These are phyloP conservation scores for Colletotrichum cuscutae DNA, from an alignment of 2,329 filamentous ascomycete genomes.

Conservation along the genomic window DNA sequence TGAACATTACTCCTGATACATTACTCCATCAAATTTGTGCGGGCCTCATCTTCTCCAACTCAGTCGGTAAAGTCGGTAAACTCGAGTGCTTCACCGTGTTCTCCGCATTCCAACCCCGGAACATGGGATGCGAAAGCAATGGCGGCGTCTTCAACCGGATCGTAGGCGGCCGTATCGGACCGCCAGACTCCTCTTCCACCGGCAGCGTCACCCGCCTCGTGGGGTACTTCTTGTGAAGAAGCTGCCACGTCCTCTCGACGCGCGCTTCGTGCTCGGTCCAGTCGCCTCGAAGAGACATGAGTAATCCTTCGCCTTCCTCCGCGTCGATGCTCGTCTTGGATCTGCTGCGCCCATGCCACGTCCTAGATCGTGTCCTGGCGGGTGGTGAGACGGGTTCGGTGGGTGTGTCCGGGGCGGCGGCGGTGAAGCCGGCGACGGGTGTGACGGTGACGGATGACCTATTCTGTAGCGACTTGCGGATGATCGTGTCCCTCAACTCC, in stretches of 20 bases:
- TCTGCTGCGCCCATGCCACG: slow-evolving; percentile 16
- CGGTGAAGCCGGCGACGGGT: background rate
- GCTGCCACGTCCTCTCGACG: slow-evolving; percentile 31
- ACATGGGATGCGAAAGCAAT: slow-evolving; percentile 31
- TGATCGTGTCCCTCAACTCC: slow-evolving; percentile 21
- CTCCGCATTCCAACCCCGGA: slow-evolving; percentile 25
- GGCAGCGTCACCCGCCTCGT: slow-evolving; percentile 24
- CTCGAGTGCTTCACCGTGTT: slow-evolving; percentile 12
- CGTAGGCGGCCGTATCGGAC: slow-evolving; percentile 24
- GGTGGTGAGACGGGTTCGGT: slow-evolving; percentile 22
- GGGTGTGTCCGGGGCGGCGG: background rate
- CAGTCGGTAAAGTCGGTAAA: slow-evolving; percentile 26
- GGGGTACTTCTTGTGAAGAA: slow-evolving; percentile 31
- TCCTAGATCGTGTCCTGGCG: slow-evolving; percentile 15
- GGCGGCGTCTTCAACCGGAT: slow-evolving; percentile 30
- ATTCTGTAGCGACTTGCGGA: slow-evolving; percentile 27
- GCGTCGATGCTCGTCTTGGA: background rate
- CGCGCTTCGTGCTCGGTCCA: slow-evolving; percentile 29
- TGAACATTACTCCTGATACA: background rate
- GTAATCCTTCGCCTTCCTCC: slow-evolving; percentile 12
- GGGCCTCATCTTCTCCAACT: slow-evolving; percentile 23
- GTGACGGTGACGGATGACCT: background rate
- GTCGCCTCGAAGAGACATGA: slow-evolving; percentile 16
- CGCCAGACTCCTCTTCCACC: slow-evolving; percentile 16
- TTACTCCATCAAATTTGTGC: slow-evolving; percentile 11